Conservation (phyloP, 1,284 basidiomycete genomes). For the Marasmius fiardii region DNA sequence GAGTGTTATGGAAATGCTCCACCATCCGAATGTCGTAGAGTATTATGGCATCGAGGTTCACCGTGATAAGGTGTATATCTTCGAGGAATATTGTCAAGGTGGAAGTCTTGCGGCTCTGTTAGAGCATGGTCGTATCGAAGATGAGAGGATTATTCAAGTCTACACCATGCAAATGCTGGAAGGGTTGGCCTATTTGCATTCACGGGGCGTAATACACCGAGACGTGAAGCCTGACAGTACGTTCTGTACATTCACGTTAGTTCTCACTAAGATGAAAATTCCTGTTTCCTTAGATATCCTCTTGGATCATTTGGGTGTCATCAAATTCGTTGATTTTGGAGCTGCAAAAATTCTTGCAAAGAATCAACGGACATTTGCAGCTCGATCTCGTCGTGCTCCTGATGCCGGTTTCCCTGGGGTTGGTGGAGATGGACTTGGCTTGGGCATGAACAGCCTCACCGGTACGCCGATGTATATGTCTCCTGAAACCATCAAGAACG, state of each 20-base stretch:
- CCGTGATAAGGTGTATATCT: slow-evolving; percentile 98
- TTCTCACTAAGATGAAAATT: not conserved
- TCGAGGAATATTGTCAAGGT: slow-evolving; percentile 98
- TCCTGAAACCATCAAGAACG: slow-evolving; percentile 96
- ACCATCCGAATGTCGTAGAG: slow-evolving; percentile 98
- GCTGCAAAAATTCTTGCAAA: slow-evolving; percentile 97
- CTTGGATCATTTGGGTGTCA: slow-evolving; percentile 88
- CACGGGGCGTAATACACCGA: slow-evolving; percentile 89
- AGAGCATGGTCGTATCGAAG: slow-evolving; percentile 94
- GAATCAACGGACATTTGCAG: slow-evolving; percentile 81
- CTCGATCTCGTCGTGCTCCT: slow-evolving; percentile 62
- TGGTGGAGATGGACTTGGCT: slow-evolving; percentile 28
- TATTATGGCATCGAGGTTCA: slow-evolving; percentile 99
- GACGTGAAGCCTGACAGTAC: slow-evolving; percentile 99
- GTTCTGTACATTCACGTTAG: slow-evolving; percentile 28
- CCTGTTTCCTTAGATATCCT: slow-evolving; percentile 72
- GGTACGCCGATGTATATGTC: slow-evolving; percentile 99
- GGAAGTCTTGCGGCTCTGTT: slow-evolving; percentile 89
- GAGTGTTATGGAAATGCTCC: slow-evolving; percentile 97
- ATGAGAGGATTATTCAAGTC: slow-evolving; percentile 93
- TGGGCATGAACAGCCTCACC: slow-evolving; percentile 79
- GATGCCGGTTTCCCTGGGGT: slow-evolving; percentile 26
- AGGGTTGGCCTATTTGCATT: slow-evolving; percentile 92
- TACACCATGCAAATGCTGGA: slow-evolving; percentile 98
- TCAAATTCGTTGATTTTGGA: slow-evolving; percentile 99